These are phyloP conservation scores for Kentomonas sorsogonicus DNA, from an alignment of 208 protist species.

Conservation along the genomic window DNA sequence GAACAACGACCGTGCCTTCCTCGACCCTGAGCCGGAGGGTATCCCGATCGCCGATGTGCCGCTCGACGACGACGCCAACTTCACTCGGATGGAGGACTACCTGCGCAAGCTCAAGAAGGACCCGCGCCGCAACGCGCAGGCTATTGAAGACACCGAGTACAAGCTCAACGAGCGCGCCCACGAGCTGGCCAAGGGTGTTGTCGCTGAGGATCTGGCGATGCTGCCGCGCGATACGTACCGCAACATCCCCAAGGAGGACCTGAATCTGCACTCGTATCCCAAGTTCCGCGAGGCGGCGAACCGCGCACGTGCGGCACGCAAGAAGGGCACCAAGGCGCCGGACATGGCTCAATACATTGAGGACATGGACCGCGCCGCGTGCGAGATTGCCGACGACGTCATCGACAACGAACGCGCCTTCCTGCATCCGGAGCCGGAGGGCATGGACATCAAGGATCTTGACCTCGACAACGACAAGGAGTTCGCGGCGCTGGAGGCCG, in stretches of 20 bases:
- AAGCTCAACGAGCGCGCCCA: conserved; percentile 73
- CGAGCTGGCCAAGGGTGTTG: conserved; percentile 52
- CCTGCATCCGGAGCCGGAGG: conserved; percentile 69
- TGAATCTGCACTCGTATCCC: conserved; percentile 58
- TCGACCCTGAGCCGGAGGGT: conserved; percentile 66
- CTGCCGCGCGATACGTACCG: conserved; percentile 51
- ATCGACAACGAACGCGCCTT: conserved; percentile 64
- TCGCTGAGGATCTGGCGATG: conserved; percentile 49
- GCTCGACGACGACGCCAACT: conserved; percentile 48
- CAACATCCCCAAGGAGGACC: conserved; percentile 61
- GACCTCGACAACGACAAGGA: conserved; percentile 71
- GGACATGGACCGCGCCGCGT: conserved; percentile 57
- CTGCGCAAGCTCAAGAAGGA: conserved; percentile 66
- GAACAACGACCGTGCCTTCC: conserved; percentile 45
- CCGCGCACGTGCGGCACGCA: conserved; percentile 24
- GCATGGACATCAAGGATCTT: conserved; percentile 61
- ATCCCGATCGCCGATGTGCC: conserved; percentile 56
- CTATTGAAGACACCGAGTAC: conserved; percentile 55
- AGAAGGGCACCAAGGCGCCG: conserved; percentile 2
- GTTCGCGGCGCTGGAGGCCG: conserved; percentile 69
- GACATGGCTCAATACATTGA: conserved; percentile 18
- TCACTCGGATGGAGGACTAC: conserved; percentile 50
- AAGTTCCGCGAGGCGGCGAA: conserved; percentile 63
- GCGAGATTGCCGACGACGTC: conserved; percentile 59
- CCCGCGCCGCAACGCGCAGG: conserved; percentile 39